Percentiles rank a stretch among this genome's conserved stretches.
Conservation (phyloP, 2,329 filamentous ascomycete genomes). For the Gliomastix tumulicola region DNA sequence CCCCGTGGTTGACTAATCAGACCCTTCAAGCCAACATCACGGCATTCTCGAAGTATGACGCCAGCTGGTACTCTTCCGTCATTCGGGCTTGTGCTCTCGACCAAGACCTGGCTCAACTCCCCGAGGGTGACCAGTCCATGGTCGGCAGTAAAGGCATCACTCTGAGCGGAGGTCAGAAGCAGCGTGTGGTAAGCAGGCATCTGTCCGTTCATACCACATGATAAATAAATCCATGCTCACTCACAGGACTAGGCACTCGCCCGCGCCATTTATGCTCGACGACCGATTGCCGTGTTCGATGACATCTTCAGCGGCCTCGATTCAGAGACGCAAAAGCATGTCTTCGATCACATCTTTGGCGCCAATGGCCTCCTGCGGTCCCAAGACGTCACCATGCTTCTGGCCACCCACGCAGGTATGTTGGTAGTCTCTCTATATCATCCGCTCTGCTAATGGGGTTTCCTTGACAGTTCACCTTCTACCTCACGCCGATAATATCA, state of each 20-base stretch:
- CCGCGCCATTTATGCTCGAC: slow-evolving; percentile 22
- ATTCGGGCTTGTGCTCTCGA: slow-evolving; percentile 23
- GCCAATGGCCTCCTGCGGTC: slow-evolving; percentile 22
- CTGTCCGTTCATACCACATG: not conserved
- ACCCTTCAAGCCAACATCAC: slow-evolving; percentile 31
- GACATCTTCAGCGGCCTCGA: slow-evolving; percentile 33
- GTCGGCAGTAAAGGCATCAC: slow-evolving; percentile 23
- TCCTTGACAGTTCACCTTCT: slow-evolving; percentile 22
- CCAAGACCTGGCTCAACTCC: slow-evolving; percentile 15
- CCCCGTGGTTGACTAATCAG: slow-evolving; percentile 33
- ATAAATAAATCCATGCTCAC: slow-evolving; percentile 3
- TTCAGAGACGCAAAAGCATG: slow-evolving; percentile 28
- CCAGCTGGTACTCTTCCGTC: slow-evolving; percentile 19
- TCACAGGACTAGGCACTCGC: slow-evolving; percentile 20
- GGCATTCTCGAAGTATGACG: slow-evolving; percentile 14
- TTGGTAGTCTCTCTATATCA: too few species aligned
- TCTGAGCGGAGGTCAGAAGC: slow-evolving; percentile 25
- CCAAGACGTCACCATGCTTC: slow-evolving; percentile 17
- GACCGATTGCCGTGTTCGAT: slow-evolving; percentile 25
- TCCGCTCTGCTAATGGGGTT: too few species aligned
- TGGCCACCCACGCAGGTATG: slow-evolving; percentile 25
- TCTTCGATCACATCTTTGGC: slow-evolving; percentile 30
- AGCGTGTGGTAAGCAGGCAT: slow-evolving; percentile 17
- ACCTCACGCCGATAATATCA: slow-evolving; percentile 32
- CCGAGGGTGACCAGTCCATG: slow-evolving; percentile 13